A percentile compares a stretch with the other conserved stretches of the same genome.
phyloP scores from a whole-genome alignment of 345 rosid species.

The Angophora floribunda region DNA sequence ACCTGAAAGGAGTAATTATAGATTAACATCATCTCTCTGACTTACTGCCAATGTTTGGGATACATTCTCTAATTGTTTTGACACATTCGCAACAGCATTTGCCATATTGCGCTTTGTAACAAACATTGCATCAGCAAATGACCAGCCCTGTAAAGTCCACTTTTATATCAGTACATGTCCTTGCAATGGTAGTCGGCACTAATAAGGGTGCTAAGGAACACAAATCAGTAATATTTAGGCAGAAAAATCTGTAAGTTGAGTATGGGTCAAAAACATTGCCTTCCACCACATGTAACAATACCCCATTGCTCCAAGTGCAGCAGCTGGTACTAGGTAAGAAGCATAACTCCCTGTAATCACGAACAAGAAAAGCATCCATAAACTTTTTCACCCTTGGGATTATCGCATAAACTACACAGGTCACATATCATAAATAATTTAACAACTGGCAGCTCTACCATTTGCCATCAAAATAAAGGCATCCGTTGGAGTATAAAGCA shows the following conservation, averaged over 20 bases:
- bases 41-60: constrained; percentile 68
- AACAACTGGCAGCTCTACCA: neutral
- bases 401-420: neutral
- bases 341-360: constrained; percentile 42
- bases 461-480: neutral
- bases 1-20: neutral
- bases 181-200: neutral
- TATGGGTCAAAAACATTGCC: constrained; percentile 22
- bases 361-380: neutral
- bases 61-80: constrained; percentile 81
- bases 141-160: constrained; percentile 53
- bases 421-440: neutral
- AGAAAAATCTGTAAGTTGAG: neutral
- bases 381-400: neutral
- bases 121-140: constrained; percentile 82
- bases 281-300: constrained; percentile 98
- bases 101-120: constrained; percentile 90
- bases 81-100: constrained; percentile 60
- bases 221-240: neutral
- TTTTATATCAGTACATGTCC: neutral
- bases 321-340: constrained; percentile 85
- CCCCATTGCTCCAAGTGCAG: constrained; percentile 91
- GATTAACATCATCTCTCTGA: neutral
- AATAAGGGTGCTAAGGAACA: neutral
- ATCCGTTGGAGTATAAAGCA: neutral